Evolutionary conservation across 495 filamentous ascomycete species (phyloP).

Genomic region (Lentithecium fluviatile): DNA sequence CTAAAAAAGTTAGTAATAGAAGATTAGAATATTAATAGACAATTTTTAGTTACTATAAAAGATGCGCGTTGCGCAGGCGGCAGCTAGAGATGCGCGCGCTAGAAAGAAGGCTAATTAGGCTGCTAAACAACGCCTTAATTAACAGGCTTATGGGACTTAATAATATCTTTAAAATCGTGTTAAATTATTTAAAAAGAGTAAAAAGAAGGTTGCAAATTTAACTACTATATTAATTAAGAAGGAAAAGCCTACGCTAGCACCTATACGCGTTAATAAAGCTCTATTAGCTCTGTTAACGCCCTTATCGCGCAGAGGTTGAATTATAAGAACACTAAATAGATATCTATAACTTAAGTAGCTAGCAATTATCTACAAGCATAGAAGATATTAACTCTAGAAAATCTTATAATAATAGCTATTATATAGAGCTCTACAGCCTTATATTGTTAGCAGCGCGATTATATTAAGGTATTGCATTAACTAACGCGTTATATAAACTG

Average conservation of each 20-base stretch:
- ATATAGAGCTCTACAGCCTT: neutral
- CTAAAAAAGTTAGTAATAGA: no score
- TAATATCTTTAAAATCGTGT: neutral
- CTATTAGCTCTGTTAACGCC: neutral
- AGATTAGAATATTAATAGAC: neutral
- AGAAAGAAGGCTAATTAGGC: neutral
- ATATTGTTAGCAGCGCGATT: neutral
- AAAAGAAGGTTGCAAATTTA: neutral
- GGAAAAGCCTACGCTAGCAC: neutral
- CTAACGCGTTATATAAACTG: no score
- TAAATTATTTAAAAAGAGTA: neutral
- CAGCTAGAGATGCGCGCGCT: neutral
- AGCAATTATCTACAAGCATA: neutral
- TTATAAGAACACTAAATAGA: neutral
- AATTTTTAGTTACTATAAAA: neutral
- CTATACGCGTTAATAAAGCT: neutral
- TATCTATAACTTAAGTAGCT: neutral
- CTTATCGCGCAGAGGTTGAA: neutral
- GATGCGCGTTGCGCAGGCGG: neutral
- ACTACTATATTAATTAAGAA: neutral
- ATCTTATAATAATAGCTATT: neutral
- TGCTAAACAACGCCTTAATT: neutral
- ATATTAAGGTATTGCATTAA: no score
- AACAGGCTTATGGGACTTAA: neutral
- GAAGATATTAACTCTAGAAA: neutral